Percentiles rank a stretch among this genome's conserved stretches.
Evolutionary conservation across 306 rosid genomes (phyloP).

Genomic region (Castanopsis chinensis): DNA sequence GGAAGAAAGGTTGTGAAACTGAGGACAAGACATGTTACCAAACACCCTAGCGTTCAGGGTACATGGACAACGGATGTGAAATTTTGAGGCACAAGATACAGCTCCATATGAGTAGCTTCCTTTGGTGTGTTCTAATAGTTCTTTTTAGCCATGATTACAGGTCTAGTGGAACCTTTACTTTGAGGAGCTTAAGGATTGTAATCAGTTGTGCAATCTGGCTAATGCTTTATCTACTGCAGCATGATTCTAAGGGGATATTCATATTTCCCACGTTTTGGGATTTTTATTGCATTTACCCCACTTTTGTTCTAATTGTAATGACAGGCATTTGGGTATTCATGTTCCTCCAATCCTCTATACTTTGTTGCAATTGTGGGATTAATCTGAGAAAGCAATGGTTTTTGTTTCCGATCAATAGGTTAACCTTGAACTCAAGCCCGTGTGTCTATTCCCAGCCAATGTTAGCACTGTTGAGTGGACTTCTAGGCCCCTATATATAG

Average conservation of each 20-base stretch:
- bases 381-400: background rate
- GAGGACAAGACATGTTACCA: constrained; percentile 80
- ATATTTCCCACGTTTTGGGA: background rate
- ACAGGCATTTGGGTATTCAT: background rate
- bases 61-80: constrained; percentile 81
- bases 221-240: background rate
- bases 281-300: too few species aligned
- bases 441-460: background rate
- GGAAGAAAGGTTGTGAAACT: constrained; percentile 93
- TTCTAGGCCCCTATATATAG: too few species aligned
- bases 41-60: constrained; percentile 90
- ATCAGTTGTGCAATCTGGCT: background rate
- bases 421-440: background rate
- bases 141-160: background rate
- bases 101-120: constrained; percentile 11
- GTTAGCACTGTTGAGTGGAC: background rate
- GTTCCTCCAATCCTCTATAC: background rate
- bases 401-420: background rate
- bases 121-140: constrained; percentile 4
- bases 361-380: background rate
- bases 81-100: constrained; percentile 35
- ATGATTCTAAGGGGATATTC: background rate
- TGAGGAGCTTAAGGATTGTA: background rate
- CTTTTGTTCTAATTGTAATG: background rate
- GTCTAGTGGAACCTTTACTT: background rate